Evolutionary conservation across 495 filamentous ascomycete species (phyloP).

Genomic region (Lindgomyces ingoldianus): DNA sequence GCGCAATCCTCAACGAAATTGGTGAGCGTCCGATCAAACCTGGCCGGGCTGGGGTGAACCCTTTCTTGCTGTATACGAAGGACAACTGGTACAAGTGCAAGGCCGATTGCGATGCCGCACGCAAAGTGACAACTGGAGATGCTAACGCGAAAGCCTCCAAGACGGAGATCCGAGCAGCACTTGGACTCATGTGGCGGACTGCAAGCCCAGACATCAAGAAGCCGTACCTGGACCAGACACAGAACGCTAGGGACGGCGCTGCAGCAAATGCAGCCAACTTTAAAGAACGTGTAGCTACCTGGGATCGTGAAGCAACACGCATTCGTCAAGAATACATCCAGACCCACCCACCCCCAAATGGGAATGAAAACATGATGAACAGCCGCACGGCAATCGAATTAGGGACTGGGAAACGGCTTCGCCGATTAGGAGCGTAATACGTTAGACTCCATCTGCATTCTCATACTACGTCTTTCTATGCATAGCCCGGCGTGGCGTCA

Average conservation of each 20-base stretch:
- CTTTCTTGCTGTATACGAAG: constrained; percentile 69
- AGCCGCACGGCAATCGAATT: constrained; percentile 35
- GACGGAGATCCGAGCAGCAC: constrained; percentile 76
- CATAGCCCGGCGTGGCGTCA: constrained; percentile 17
- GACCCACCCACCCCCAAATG: constrained; percentile 52
- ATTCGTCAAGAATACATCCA: constrained; percentile 65
- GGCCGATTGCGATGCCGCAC: constrained; percentile 66
- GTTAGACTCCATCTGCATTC: background rate
- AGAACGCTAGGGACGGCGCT: constrained; percentile 65
- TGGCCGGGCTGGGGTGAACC: constrained; percentile 65
- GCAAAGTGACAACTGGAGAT: constrained; percentile 64
- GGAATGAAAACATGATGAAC: constrained; percentile 22
- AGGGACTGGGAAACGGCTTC: constrained; percentile 22
- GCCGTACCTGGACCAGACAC: constrained; percentile 73
- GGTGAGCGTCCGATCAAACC: constrained; percentile 74
- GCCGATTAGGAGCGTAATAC: constrained; percentile 11
- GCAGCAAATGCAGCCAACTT: constrained; percentile 59
- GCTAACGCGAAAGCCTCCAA: constrained; percentile 64
- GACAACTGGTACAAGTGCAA: constrained; percentile 77
- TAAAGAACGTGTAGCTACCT: constrained; percentile 60
- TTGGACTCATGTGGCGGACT: constrained; percentile 87
- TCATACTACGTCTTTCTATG: background rate
- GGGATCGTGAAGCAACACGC: constrained; percentile 65
- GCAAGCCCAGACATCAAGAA: constrained; percentile 64
- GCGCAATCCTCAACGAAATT: constrained; percentile 65